Evolutionary conservation across 305 asterid genomes (phyloP), one percentile per base, ranked within the genome.

Genomic region (Fraxinus velutina): DNA sequence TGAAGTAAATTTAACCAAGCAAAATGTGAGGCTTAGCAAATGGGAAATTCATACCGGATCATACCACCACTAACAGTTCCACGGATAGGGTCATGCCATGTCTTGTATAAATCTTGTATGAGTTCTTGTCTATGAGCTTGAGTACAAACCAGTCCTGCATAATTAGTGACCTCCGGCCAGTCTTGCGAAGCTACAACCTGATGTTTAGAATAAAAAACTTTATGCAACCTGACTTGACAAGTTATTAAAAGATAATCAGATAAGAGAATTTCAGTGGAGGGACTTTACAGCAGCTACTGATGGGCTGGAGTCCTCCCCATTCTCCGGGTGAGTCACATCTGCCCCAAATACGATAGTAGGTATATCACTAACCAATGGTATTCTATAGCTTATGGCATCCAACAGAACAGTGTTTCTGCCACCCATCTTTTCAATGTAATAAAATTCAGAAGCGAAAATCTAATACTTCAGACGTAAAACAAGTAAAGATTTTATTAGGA

Each of bases 121-220:
- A 97, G 86, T 82, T 97, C 99, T 83, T 97, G 99, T 77, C 99
- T 87, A 81, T 97, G 99, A 87, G 99, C 97, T 92, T 97, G 99
- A 21, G 98, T 97, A 78, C 98, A 97, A 75, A 97, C 99, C 79
- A 93, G 86, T 12, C 98, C 99, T 0, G 98, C 98, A 44, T 97
- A 97, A 84, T 97, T 94, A 5, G 99, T 97, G 84, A 97, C 98
- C 89, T 97, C 98, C 0, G 99, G 99, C 99, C 99, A 97, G 87
- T 97, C 99, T 86, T 94, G 98, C 73, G 99, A 97, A 9, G 99
- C 99, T 52, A 97, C 99, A 13, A 97, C 99, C 99, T 96, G 44
- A 77, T 30, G 89, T 82, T 62, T 19, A 39, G 19, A 32, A 29
- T 44, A 30, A 78, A 55, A 71, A 32, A 1, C 5, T 55, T 71